Conservation (phyloP, 1,139 yeast species). For the Geotrichum aggregatum region DNA sequence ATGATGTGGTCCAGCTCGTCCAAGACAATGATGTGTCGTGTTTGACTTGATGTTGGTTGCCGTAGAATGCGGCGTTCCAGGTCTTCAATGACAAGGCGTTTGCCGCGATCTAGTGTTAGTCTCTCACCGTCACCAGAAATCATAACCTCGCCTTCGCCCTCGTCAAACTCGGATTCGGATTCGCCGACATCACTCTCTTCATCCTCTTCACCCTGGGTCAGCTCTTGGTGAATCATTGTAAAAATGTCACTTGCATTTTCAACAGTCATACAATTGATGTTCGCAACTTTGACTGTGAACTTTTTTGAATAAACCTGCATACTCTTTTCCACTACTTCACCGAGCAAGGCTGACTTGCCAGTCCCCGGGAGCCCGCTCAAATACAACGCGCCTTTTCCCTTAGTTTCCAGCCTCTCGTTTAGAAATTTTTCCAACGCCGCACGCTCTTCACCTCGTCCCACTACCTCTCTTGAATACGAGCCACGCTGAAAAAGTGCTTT, state of each 20-base stretch:
- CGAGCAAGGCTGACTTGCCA: conserved; percentile 89
- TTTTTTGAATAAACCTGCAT: conserved; percentile 24
- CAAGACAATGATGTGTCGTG: conserved; percentile 54
- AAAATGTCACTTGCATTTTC: conserved; percentile 57
- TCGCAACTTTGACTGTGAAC: conserved; percentile 41
- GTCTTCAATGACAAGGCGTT: conserved; percentile 13
- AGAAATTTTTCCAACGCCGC: conserved; percentile 48
- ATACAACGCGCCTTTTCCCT: conserved; percentile 60
- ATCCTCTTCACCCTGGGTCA: conserved; percentile 30
- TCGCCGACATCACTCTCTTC: background rate
- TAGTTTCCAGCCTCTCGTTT: conserved; percentile 40
- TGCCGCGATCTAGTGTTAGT: conserved; percentile 14
- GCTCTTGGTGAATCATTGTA: conserved; percentile 47
- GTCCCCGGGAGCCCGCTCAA: conserved; percentile 97
- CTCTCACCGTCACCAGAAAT: conserved; percentile 19
- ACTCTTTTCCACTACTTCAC: conserved; percentile 40
- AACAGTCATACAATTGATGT: conserved; percentile 75
- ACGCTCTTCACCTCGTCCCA: conserved; percentile 65
- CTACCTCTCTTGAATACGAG: conserved; percentile 31
- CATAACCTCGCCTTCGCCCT: conserved; percentile 15
- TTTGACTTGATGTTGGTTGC: background rate
- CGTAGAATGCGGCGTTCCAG: conserved; percentile 16
- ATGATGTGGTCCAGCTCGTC: conserved; percentile 89
- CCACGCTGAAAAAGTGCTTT: conserved; percentile 62
- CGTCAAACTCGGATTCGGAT: conserved; percentile 6